These are phyloP conservation scores for Citeromyces nyonsensis DNA, from an alignment of 805 yeast species.

Conservation along the genomic window DNA sequence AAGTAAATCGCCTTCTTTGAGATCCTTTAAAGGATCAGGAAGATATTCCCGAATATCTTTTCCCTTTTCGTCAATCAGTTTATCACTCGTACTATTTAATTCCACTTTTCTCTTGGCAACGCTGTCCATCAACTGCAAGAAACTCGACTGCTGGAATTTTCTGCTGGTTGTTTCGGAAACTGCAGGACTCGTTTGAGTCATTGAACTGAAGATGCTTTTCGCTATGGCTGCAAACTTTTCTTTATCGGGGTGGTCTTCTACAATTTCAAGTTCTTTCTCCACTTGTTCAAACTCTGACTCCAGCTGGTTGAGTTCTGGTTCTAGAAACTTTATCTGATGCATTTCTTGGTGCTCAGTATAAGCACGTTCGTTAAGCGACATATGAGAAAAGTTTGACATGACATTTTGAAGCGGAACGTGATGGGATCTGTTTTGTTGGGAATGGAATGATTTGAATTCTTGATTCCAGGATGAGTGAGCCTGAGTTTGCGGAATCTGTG, in stretches of 20 bases:
- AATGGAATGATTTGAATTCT: neutral
- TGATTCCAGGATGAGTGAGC: too few relatives aligned
- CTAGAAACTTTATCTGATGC: conserved; percentile 1
- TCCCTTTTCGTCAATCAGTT: conserved; percentile 18
- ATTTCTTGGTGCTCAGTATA: conserved; percentile 3
- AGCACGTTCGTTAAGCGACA: conserved; percentile 4
- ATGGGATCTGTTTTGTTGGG: neutral
- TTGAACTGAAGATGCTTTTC: conserved; percentile 18
- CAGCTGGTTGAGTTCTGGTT: conserved; percentile 6
- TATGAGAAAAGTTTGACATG: conserved; percentile 6
- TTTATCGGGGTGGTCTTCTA: conserved; percentile 1
- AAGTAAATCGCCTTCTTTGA: conserved; percentile 8
- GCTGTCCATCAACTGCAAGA: conserved; percentile 22
- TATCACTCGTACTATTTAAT: conserved; percentile 16
- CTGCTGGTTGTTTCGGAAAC: conserved; percentile 13
- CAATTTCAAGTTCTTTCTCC: conserved; percentile 9
- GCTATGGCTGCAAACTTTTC: conserved; percentile 22
- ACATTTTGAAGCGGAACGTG: neutral
- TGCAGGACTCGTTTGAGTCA: conserved; percentile 14
- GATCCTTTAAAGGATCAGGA: conserved; percentile 12
- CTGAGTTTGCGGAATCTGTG: too few relatives aligned
- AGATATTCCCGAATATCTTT: conserved; percentile 17
- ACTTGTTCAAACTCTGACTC: conserved; percentile 13
- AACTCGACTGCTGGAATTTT: conserved; percentile 23
- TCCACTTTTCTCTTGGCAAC: conserved; percentile 22